Base-by-base conservation (phyloP, 2,329 filamentous ascomycete genomes). In the Pseudocercospora crystallina region DNA sequence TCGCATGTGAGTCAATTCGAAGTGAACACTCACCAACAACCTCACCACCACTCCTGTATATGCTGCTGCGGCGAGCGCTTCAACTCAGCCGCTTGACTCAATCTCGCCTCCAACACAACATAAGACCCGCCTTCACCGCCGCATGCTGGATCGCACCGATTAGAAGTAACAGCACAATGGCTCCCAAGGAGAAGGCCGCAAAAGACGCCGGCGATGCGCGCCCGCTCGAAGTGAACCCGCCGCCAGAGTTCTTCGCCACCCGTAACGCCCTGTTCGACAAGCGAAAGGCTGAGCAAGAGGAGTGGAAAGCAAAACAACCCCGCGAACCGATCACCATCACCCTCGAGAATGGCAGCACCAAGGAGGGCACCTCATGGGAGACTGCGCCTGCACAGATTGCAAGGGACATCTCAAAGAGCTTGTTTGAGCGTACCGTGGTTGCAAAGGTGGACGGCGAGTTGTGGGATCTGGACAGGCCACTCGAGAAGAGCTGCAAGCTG, bases 401-500 rank as follows among this genome's bases (percentile, higher is more conserved):
- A 57, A 87, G 82, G 73, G 82, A 79, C 65, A 96, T 91, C 71
- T 90, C 79, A 73, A 96, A 87, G 82, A 94, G 84, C 68, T 81
- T 87, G 64, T 88, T 83, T 75, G 90, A 90, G 79, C 88, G 85
- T 75, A 91, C 85, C 39, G 89, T 99, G 54, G 86, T 99, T 65
- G 86, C 92, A 38, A 84, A 84, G 66, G 81, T 97, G 33, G 86
- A 97, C 64, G 89, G 87, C 49, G 80, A 89, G 66, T 78, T 97
- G 9, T 99, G 92, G 94, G 94, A 99, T 74, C 76, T 99, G 59
- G 89, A 92, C 66, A 80, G 94, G 47, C 92, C 92, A 5, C 75
- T 99, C 32, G 94, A 97, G 78, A 84, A 83, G 73, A 89, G 85
- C 76, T 94, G 89, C 76, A 87, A 83, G 62, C 80, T 99, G 26